Percentiles rank a stretch among this genome's conserved stretches.
Evolutionary conservation across 2,329 filamentous ascomycete species (phyloP).

Genomic region (Verticillium zaregamsianum): DNA sequence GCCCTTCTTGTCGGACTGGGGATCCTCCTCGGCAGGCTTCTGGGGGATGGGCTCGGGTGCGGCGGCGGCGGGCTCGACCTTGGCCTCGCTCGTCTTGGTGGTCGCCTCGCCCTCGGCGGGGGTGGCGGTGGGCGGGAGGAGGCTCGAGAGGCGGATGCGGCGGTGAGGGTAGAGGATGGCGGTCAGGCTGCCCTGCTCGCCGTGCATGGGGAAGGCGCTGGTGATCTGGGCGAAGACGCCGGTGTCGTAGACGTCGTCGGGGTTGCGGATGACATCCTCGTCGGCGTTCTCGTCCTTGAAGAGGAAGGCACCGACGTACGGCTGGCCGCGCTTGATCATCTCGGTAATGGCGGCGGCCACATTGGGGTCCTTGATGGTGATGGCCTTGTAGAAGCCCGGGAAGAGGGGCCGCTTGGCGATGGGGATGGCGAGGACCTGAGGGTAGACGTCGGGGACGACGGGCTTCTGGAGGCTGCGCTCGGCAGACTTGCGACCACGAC

Average conservation of each 20-base stretch:
- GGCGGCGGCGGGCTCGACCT: constrained; percentile 35
- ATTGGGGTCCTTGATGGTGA: constrained; percentile 90
- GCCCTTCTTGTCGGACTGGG: constrained; percentile 67
- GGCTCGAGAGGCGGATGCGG: constrained; percentile 81
- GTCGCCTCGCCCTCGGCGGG: constrained; percentile 25
- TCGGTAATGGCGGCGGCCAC: constrained; percentile 91
- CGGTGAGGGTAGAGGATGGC: constrained; percentile 95
- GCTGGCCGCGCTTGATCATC: constrained; percentile 94
- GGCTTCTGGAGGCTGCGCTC: constrained; percentile 82
- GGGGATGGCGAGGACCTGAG: constrained; percentile 94
- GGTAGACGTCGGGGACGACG: constrained; percentile 89
- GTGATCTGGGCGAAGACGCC: constrained; percentile 98
- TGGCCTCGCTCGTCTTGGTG: constrained; percentile 46
- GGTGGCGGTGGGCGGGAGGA: constrained; percentile 65
- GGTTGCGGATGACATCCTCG: constrained; percentile 85
- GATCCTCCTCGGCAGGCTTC: constrained; percentile 49
- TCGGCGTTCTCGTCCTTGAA: constrained; percentile 96
- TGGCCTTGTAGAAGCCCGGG: constrained; percentile 97
- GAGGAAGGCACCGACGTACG: constrained; percentile 93
- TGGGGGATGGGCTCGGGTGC: constrained; percentile 55
- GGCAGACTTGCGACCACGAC: constrained; percentile 66
- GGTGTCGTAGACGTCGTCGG: constrained; percentile 89
- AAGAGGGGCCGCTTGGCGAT: constrained; percentile 92
- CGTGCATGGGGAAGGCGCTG: constrained; percentile 86
- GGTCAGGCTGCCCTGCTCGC: constrained; percentile 80